Base-by-base conservation (phyloP, 2,329 filamentous ascomycete species). In the Fusarium longipes region DNA sequence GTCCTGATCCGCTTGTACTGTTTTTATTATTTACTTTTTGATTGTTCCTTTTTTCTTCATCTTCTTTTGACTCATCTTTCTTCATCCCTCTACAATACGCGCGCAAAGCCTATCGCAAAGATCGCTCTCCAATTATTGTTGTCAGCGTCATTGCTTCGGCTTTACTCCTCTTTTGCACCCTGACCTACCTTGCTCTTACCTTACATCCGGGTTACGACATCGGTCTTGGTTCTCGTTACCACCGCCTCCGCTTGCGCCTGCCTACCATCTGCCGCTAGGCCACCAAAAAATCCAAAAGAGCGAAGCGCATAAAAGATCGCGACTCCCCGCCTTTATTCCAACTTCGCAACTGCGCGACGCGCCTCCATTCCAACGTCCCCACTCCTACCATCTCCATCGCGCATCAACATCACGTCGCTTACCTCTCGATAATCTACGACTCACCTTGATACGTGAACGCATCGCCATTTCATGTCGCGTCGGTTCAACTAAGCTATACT, bases 391-490 rank as follows among this genome's bases (percentile, higher is more conserved):
- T 44, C 53, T 49, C 43, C 43, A 57, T 65, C 59, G 50, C 63
- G 63, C 64, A 67, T 64, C 57, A 61, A 60, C 32, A 44, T 18
- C 58, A 45, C 38, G 60, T 62, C 56, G 39, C 27, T 12, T 35
- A 48, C 44, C 18, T 40, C 32, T 18, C 42, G 38, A 56, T 57
- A 43, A 39, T 45, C 35, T 17, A 22, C 57, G 18, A 57, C 51
- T 49, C 15, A 30, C n/a, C 40, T 50, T 18, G 27, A 52, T 29
- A 40, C 57, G 20, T 45, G 50, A 56, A 49, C 30, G 30, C 63
- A 65, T 68, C 60, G 33, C n/a, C 52, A 33, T 68, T 81, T 78
- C 66, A 80, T 81, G 80, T 79, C 74, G 76, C 77, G 68, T 68
- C 71, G 63, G 68, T 67, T 65, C 64, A 56, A 65, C 68, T 77